Base-by-base conservation (phyloP, 768 basidiomycete species). In the Tylopilus intermedius region DNA sequence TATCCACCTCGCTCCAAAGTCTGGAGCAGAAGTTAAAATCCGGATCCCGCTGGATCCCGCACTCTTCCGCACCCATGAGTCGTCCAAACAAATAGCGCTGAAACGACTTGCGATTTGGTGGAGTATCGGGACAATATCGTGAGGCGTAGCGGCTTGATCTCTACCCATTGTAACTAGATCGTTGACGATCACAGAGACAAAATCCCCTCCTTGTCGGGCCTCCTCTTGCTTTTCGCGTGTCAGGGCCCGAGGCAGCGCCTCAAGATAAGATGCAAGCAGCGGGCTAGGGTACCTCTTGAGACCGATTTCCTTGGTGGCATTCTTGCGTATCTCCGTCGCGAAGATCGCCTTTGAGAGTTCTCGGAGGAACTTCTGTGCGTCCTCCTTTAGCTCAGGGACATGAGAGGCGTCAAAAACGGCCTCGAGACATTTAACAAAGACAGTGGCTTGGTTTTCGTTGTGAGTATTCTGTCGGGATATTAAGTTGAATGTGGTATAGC, bases 31-130 rank as follows among this genome's bases (percentile, higher is more conserved):
- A 0, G 86, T 81, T 72, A 99, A 80, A 48, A 94, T 82, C 54
- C 79, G 81, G 65, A 98, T 87, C 3, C 93, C 95, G 44, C 73
- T 76, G 60, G 90, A 93, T 11, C 93, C 96, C 8, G 94, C 95
- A 62, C 84, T 85, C 69, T 97, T 96, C 50, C 83, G 78, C 3
- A 78, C 78, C 94, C 94, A 96, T 0, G 89, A 79, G 62, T 94
- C 93, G 52, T 96, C 94, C 50, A 94, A 79, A 64, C 94, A 96
- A 24, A 96, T 75, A 2, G 88, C 83, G 41, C 81, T 84, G 71
- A 97, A 90, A 14, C 90, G 83, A 55, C 81, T 82, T 6, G 89
- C 84, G 41, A 98, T 76, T 58, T 92, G 86, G 62, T 92, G 87
- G 45, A 97, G 71, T 33, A 91, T 80, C 7, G 76, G 74, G 46